Evolutionary conservation across 1,284 basidiomycete species (phyloP), one percentile per base, ranked within the genome.

Genomic region (Moesziomyces antarcticus): DNA sequence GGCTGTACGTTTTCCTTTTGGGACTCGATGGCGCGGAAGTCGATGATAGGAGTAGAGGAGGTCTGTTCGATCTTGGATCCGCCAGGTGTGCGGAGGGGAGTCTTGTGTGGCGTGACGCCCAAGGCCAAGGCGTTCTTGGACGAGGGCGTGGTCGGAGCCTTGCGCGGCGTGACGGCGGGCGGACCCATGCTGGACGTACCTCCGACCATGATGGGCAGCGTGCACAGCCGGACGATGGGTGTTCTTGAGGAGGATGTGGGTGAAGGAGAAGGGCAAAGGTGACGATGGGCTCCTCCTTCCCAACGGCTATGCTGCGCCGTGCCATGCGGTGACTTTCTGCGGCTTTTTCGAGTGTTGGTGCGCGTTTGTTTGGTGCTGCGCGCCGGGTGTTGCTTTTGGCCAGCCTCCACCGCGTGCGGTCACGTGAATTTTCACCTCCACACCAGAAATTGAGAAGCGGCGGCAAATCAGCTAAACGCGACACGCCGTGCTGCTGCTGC

Each of bases 1-100:
- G 88, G 88, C 56, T 87, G 85, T 47, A 89, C 88, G 82, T 89
- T 89, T 80, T 89, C 89, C 83, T 89, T 89, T 55, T 88, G 87
- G 4, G 85, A 84, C 72, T 89, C 88, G 67, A 84, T 82, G n/a
- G 63, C 55, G 45, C 72, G 75, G 49, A 84, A 79, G 40, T 79
- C 73, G 55, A 82, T 79, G 63, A 84, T 79, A 57, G 82, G 82
- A 6, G 82, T 84, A 10, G 77, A 70, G 16, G 80, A 82, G 14
- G 75, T 81, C 67, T 84, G 82, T 43, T 84, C 81, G 46, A 73
- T 56, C 49, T 70, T 63, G 30, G 60, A 60, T 4, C 75, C 58
- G n/a, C 75, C 71, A 9, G 79, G 78, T 27, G 75, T 80, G 5
- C 79, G 73, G 14, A 77, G 64, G 6, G 82, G 82, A 11, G 82